phyloP scores from a whole-genome alignment of 106 monocot genomes.

The Apostasia shenzhenica region DNA sequence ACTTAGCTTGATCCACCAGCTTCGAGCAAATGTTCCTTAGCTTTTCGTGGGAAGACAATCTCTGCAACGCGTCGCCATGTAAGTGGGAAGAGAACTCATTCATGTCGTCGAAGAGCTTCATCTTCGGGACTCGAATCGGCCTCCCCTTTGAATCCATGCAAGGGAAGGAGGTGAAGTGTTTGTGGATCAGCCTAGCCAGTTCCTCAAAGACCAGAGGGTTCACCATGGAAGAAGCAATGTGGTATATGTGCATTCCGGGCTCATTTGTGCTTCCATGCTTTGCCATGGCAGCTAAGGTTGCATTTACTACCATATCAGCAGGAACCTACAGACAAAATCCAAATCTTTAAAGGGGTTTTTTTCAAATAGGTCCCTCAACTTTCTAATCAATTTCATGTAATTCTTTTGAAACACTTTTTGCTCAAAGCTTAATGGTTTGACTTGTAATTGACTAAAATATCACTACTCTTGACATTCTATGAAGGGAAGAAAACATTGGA shows the following conservation, averaged over 20 bases:
- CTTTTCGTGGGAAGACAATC: conserved; percentile 17
- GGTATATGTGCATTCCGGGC: conserved; percentile 63
- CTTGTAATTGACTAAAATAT: too few relatives aligned
- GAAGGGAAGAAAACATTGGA: too few relatives aligned
- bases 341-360: background rate
- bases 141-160: conserved; percentile 43
- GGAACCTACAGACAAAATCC: conserved; percentile 29
- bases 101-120: conserved; percentile 55
- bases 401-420: too few relatives aligned
- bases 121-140: conserved; percentile 35
- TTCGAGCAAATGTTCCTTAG: conserved; percentile 43
- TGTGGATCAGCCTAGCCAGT: conserved; percentile 32
- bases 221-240: conserved; percentile 61
- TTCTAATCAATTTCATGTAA: too few relatives aligned
- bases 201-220: conserved; percentile 64
- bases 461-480: too few relatives aligned
- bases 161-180: conserved; percentile 54
- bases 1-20: conserved; percentile 54
- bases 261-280: conserved; percentile 45
- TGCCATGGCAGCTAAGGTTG: conserved; percentile 71
- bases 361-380: too few relatives aligned
- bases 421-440: too few relatives aligned
- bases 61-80: conserved; percentile 20
- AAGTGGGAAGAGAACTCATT: conserved; percentile 47
- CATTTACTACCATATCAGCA: conserved; percentile 93